These are phyloP conservation scores for Botrytis byssoidea DNA, from an alignment of 2,329 filamentous ascomycete species.

Conservation along the genomic window DNA sequence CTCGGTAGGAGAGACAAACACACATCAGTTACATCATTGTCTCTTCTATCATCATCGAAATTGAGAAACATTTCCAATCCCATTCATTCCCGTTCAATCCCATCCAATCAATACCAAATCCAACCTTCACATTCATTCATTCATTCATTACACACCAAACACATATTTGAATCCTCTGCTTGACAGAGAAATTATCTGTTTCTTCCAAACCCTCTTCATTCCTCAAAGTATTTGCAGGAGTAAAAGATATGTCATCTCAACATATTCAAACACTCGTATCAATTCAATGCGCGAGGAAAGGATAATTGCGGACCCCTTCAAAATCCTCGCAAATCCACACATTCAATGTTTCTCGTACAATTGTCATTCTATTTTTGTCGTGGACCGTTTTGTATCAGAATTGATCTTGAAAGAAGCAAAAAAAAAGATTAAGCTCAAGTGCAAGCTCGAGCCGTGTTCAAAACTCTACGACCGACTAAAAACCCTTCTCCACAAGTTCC, in stretches of 20 bases:
- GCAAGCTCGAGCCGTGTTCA: not conserved
- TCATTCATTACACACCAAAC: not conserved
- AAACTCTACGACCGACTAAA: not conserved
- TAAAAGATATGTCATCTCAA: slow-evolving; percentile 1
- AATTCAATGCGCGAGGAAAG: not conserved
- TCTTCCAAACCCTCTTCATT: not conserved
- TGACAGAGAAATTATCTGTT: no score
- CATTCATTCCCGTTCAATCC: not conserved
- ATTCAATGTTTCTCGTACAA: not conserved
- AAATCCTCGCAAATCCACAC: not conserved
- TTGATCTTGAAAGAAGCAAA: not conserved
- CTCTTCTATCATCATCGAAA: not conserved
- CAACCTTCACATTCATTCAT: not conserved
- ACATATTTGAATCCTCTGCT: not conserved
- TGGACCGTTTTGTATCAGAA: not conserved
- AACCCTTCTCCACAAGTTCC: not conserved
- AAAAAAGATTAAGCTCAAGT: not conserved
- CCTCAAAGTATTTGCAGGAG: not conserved
- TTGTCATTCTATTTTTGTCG: not conserved
- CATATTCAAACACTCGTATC: not conserved
- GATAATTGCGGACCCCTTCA: not conserved
- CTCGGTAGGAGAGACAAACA: not conserved
- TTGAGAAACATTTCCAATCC: not conserved
- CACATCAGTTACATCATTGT: not conserved
- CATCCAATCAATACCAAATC: not conserved